phyloP scores from a whole-genome alignment of 2,329 filamentous ascomycete genomes.

The Colletotrichum cuscutae region DNA sequence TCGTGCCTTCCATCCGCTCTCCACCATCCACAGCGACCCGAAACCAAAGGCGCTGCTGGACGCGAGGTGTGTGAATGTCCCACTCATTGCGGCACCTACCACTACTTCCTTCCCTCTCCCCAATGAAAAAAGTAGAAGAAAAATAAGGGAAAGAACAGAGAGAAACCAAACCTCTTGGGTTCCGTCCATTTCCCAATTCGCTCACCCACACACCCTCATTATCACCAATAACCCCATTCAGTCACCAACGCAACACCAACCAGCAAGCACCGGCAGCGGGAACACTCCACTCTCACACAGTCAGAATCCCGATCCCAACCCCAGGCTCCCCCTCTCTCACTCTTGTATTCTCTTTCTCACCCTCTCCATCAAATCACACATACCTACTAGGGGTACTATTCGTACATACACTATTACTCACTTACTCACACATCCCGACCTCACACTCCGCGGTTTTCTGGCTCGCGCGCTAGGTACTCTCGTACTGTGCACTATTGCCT shows the following conservation, averaged over 20 bases:
- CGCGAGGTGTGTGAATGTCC: constrained; percentile 9
- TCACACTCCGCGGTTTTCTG: not conserved
- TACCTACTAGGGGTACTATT: too few species aligned
- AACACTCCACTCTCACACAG: constrained; percentile 8
- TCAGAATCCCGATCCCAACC: constrained; percentile 9
- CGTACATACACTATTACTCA: too few species aligned
- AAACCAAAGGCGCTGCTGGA: not conserved
- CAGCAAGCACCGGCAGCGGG: constrained; percentile 5
- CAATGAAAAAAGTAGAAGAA: not conserved
- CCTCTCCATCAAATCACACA: not conserved
- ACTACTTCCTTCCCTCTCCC: not conserved
- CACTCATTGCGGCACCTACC: constrained; percentile 4
- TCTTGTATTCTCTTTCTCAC: not conserved
- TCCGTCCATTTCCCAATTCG: constrained; percentile 3
- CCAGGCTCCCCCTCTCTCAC: not conserved
- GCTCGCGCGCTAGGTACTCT: constrained; percentile 11
- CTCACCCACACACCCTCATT: not conserved
- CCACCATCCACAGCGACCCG: not conserved
- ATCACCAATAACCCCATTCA: constrained; percentile 7
- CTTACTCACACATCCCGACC: not conserved
- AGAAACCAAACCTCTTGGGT: constrained; percentile 2
- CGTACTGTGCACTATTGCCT: constrained; percentile 22
- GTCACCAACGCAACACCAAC: constrained; percentile 12
- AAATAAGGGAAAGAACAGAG: not conserved
- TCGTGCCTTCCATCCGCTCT: not conserved